These are phyloP conservation scores for Eutrema salsugineum DNA, from an alignment of 441 rosid genomes.

Conservation along the genomic window DNA sequence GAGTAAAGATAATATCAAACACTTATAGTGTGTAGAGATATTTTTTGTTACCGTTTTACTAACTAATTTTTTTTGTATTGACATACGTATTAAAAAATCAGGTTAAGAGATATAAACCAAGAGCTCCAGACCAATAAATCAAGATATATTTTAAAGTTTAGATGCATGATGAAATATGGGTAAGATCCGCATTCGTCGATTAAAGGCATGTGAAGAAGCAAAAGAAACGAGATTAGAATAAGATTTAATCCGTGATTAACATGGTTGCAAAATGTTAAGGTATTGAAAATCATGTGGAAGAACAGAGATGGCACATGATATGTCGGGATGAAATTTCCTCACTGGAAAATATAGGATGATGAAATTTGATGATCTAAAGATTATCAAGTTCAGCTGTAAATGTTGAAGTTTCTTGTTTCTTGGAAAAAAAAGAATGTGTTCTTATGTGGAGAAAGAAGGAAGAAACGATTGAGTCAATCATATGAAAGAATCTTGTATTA, in stretches of 20 bases:
- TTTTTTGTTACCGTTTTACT: too few relatives aligned
- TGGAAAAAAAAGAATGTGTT: neutral
- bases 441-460: neutral
- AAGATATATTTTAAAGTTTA: neutral
- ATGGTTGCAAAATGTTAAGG: neutral
- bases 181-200: neutral
- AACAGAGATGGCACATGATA: neutral
- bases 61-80: too few relatives aligned
- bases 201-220: neutral
- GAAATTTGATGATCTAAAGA: neutral
- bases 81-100: too few relatives aligned
- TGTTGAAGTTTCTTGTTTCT: neutral
- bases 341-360: neutral
- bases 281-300: neutral
- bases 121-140: neutral
- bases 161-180: neutral
- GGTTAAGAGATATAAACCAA: neutral
- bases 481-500: neutral
- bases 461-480: neutral
- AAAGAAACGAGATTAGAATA: neutral
- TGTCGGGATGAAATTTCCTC: neutral
- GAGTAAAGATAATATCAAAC: too few relatives aligned
- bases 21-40: too few relatives aligned
- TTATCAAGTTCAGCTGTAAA: neutral
- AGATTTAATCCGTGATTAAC: neutral